phyloP scores from a whole-genome alignment of 176 grass and related monocot species.

The Pontederia crassipes region DNA sequence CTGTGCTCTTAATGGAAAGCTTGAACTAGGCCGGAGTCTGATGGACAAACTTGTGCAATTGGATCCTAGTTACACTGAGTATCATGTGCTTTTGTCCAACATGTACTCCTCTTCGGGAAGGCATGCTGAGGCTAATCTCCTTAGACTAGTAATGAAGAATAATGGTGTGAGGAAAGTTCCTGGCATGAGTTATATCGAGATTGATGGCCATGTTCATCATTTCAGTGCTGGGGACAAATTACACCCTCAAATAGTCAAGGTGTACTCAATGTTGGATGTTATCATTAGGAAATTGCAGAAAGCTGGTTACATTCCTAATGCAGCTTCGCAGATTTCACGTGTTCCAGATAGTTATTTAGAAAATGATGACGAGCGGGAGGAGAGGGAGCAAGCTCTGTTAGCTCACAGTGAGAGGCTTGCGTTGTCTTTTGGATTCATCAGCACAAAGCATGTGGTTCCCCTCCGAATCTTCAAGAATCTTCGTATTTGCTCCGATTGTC shows the following conservation, averaged over 20 bases:
- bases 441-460: conserved; percentile 7
- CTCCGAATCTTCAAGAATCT: conserved; percentile 30
- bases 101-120: conserved; percentile 8
- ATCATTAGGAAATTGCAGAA: conserved; percentile 7
- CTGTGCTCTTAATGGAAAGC: conserved; percentile 5
- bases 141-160: conserved; percentile 7
- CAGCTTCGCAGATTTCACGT: conserved; percentile 10
- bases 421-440: conserved; percentile 25
- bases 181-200: conserved; percentile 19
- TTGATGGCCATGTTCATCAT: conserved; percentile 11
- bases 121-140: conserved; percentile 1
- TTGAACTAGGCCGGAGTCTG: conserved; percentile 6
- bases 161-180: conserved; percentile 3
- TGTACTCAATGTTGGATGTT: conserved; percentile 18
- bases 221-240: conserved; percentile 20
- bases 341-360: conserved; percentile 3
- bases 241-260: not conserved
- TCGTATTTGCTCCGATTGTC: conserved; percentile 30
- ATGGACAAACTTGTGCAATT: conserved; percentile 15
- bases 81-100: conserved; percentile 17
- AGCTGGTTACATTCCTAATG: conserved; percentile 21
- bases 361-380: conserved; percentile 16
- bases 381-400: conserved; percentile 19
- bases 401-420: conserved; percentile 35
- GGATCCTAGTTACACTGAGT: conserved; percentile 11